Conservation (phyloP, 2,329 filamentous ascomycete species). For the Fusarium stilboides region DNA sequence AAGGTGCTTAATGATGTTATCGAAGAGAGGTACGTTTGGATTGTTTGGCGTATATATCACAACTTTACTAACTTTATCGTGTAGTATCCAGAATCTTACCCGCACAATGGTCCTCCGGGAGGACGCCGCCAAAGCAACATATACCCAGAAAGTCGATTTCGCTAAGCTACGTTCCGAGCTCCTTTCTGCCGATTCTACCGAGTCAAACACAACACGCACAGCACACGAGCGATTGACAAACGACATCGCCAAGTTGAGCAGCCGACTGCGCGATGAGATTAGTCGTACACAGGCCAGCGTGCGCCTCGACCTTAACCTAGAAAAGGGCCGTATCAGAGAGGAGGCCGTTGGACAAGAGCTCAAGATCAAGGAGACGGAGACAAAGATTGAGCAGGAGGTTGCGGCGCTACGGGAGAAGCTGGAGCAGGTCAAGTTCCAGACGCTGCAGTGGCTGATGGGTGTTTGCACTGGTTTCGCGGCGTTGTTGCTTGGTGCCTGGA, state of each 20-base stretch:
- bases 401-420: constrained; percentile 91
- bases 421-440: constrained; percentile 98
- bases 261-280: constrained; percentile 91
- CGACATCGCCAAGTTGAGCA: constrained; percentile 94
- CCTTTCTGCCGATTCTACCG: constrained; percentile 90
- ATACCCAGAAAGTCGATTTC: constrained; percentile 95
- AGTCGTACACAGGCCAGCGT: constrained; percentile 94
- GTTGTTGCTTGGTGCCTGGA: constrained; percentile 78
- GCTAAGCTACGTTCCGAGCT: constrained; percentile 96
- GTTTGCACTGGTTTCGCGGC: constrained; percentile 79
- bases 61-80: constrained; percentile 1
- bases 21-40: constrained; percentile 79
- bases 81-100: constrained; percentile 93
- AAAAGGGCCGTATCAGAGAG: constrained; percentile 96
- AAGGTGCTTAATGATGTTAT: constrained; percentile 96
- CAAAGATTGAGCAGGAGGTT: constrained; percentile 97
- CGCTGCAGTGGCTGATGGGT: constrained; percentile 97
- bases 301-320: constrained; percentile 91
- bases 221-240: constrained; percentile 94
- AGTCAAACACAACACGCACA: constrained; percentile 88
- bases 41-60: background rate
- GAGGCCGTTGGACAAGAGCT: constrained; percentile 97
- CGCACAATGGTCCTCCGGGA: constrained; percentile 98
- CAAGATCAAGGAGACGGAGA: constrained; percentile 99
- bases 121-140: constrained; percentile 86